These are phyloP conservation scores for Gyrodon lividus DNA, from an alignment of 768 basidiomycete genomes.

Conservation along the genomic window DNA sequence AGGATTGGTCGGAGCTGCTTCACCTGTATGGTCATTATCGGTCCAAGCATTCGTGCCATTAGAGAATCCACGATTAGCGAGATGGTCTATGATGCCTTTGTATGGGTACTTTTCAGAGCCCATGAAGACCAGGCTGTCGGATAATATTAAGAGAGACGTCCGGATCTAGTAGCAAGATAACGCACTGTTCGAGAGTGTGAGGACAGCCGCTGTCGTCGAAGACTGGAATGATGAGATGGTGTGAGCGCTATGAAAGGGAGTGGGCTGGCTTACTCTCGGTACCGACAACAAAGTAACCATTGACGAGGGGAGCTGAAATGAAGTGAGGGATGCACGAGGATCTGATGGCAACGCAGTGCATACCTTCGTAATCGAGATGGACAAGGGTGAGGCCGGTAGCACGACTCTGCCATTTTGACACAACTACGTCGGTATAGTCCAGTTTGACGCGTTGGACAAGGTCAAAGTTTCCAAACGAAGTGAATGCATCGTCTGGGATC, in stretches of 20 bases:
- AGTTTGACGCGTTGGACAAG: constrained; percentile 73
- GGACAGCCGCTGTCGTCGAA: constrained; percentile 95
- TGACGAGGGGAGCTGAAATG: constrained; percentile 74
- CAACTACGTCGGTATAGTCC: constrained; percentile 71
- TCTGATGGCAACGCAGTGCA: constrained; percentile 15
- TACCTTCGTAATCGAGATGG: constrained; percentile 88
- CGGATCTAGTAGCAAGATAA: constrained; percentile 6
- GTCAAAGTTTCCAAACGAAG: constrained; percentile 77
- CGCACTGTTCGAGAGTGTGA: constrained; percentile 94
- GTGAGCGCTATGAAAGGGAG: not conserved
- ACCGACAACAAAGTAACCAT: constrained; percentile 86
- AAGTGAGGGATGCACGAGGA: constrained; percentile 13
- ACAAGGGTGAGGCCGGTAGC: constrained; percentile 87
- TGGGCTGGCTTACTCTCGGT: constrained; percentile 71
- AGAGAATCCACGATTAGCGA: constrained; percentile 93
- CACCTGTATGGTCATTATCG: constrained; percentile 80
- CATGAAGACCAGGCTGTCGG: constrained; percentile 80
- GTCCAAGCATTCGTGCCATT: constrained; percentile 98
- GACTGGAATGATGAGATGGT: constrained; percentile 46
- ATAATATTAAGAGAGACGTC: constrained; percentile 3
- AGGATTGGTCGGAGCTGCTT: not conserved
- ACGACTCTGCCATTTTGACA: constrained; percentile 88
- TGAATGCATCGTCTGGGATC: constrained; percentile 13
- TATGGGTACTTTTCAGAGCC: constrained; percentile 94
- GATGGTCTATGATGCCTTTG: constrained; percentile 92